Percentiles rank a stretch among this genome's conserved stretches.
These are phyloP conservation scores for Pyrenopolyporus hunteri DNA, from an alignment of 495 filamentous ascomycete species.

Conservation along the genomic window DNA sequence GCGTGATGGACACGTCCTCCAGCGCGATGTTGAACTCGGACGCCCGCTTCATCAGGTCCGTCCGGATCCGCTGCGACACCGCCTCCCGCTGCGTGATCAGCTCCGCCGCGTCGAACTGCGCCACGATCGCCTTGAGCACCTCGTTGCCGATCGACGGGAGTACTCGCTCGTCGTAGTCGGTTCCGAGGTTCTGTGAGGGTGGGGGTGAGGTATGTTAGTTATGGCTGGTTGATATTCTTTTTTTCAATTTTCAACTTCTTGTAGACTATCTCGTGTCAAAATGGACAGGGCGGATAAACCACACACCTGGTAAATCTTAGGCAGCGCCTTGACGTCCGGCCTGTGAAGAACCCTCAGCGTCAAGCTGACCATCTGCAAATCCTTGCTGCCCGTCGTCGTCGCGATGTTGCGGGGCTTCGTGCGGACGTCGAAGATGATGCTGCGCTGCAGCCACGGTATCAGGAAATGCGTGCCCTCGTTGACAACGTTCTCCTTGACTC, in stretches of 20 bases:
- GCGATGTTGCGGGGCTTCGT: slow-evolving; percentile 96
- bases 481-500: slow-evolving; percentile 89
- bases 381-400: slow-evolving; percentile 98
- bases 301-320: slow-evolving; percentile 96
- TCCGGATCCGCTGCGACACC: slow-evolving; percentile 92
- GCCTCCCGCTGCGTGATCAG: slow-evolving; percentile 99
- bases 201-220: slow-evolving; percentile 25
- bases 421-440: slow-evolving; percentile 96
- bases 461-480: slow-evolving; percentile 98
- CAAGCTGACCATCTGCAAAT: slow-evolving; percentile 99
- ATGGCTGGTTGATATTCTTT: background rate
- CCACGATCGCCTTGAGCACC: slow-evolving; percentile 98
- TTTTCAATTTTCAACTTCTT: background rate
- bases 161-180: slow-evolving; percentile 98
- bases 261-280: background rate
- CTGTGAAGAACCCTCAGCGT: slow-evolving; percentile 94
- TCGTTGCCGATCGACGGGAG: slow-evolving; percentile 99
- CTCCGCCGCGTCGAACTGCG: slow-evolving; percentile 98
- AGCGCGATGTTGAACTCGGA: slow-evolving; percentile 98
- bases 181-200: slow-evolving; percentile 82
- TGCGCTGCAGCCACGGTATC: slow-evolving; percentile 92
- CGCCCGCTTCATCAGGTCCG: slow-evolving; percentile 94
- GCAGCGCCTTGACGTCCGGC: slow-evolving; percentile 88
- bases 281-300: background rate
- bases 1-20: slow-evolving; percentile 98